Base-by-base conservation (phyloP, 495 filamentous ascomycete genomes). In the Penicillium paxilli region DNA sequence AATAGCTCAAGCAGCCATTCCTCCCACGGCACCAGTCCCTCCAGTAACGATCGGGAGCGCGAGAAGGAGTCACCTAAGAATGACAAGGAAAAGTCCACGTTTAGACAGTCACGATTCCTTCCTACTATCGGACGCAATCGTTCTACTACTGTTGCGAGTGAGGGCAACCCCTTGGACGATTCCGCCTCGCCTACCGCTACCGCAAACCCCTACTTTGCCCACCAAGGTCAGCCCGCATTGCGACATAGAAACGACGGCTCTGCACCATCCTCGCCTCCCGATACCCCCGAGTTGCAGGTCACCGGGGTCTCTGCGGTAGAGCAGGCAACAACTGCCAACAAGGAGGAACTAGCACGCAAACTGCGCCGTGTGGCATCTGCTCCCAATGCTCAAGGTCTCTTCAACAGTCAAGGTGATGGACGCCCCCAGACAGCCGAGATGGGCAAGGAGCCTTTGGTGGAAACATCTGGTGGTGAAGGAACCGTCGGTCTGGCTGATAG, bases 151-250 rank as follows among this genome's bases (percentile, higher is more conserved):
- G 91, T 94, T 21, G 92, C 92, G 40, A 96, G 92, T 69, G 94
- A 98, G 67, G 91, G 93, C 58, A 91, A 97, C 66, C 83, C 85
- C 33, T 80, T 96, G 37, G 93, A 96, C 62, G 91, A 96, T 67
- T 79, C 81, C 59, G 80, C 96, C 51, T 96, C 91, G 55, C 94
- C 95, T 20, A 97, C 91, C 16, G 95, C 93, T 14, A 86, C 92
- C 57, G 95, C 92, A 24, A 98, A 98, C 65, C 94, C 94, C 3
- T 98, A 98, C 66, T 98, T 98, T 70, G 88, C 86, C 44, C 95
- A 98, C 69, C 94, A 98, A 68, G 94, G 94, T 49, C 93, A 91
- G 54, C 94, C 94, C 17, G 86, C 89, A 48, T 74, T 98, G 58
- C 84, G 94, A 58, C 94, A 98, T 74, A 92, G 92, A 72, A 95